Conservation (phyloP, 768 basidiomycete species). For the Phylloporus sp. region DNA sequence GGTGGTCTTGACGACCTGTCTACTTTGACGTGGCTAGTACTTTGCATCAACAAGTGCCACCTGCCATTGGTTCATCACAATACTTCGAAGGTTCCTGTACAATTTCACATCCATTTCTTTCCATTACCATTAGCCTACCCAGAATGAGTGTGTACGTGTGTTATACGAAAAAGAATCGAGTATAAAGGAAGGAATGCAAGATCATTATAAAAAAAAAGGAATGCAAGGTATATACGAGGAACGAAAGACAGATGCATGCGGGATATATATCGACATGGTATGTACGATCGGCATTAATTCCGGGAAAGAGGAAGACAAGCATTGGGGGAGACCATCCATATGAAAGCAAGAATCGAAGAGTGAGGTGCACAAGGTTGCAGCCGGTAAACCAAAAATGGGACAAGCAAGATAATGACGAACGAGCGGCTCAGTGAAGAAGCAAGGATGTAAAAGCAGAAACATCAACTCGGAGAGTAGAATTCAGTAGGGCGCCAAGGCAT, state of each 20-base stretch:
- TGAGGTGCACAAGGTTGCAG: background rate
- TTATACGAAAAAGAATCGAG: slow-evolving; percentile 1
- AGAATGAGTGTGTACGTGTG: background rate
- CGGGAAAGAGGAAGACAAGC: slow-evolving; percentile 9
- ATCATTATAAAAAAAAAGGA: background rate
- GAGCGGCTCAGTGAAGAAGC: background rate
- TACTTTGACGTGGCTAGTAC: no score
- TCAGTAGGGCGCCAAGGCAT: slow-evolving; percentile 13
- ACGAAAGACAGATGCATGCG: background rate
- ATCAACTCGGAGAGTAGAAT: slow-evolving; percentile 7
- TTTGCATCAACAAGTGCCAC: no score
- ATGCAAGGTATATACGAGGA: slow-evolving; percentile 3
- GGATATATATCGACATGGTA: slow-evolving; percentile 4
- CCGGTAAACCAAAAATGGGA: slow-evolving; percentile 1
- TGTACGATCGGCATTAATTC: slow-evolving; percentile 15
- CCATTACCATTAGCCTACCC: slow-evolving; percentile 6
- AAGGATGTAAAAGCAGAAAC: background rate
- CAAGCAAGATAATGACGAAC: slow-evolving; percentile 1
- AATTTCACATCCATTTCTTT: background rate
- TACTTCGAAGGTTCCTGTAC: no score
- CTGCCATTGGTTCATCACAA: no score
- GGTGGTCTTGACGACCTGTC: no score
- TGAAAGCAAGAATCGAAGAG: slow-evolving; percentile 1
- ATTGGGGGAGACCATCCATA: slow-evolving; percentile 1
- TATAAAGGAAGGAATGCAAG: background rate